Conservation (phyloP, 352 stramenopile species). For the Thalassiosira livingstoniorum region DNA sequence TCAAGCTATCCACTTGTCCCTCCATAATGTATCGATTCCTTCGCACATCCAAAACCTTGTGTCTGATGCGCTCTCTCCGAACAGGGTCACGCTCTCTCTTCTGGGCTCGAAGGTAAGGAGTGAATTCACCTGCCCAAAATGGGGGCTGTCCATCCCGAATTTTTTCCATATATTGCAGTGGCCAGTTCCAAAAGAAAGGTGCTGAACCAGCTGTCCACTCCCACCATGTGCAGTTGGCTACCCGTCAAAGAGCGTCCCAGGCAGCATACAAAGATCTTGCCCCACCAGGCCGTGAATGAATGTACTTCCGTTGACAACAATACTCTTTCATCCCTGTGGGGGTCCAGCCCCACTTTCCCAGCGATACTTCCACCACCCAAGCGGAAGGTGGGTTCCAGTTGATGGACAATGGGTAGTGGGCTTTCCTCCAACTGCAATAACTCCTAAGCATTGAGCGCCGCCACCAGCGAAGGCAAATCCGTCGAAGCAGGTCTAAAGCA, state of each 20-base stretch:
- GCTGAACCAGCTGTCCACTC: background rate
- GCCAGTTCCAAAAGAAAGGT: background rate
- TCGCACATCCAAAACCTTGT: background rate
- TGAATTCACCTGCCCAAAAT: background rate
- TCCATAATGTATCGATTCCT: conserved; percentile 3
- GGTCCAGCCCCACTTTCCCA: background rate
- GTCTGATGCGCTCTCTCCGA: background rate
- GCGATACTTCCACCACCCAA: background rate
- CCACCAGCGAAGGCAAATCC: background rate
- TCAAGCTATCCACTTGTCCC: conserved; percentile 4
- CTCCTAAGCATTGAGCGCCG: background rate
- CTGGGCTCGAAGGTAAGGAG: background rate
- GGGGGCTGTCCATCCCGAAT: background rate
- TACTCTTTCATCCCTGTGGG: background rate
- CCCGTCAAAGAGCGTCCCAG: background rate
- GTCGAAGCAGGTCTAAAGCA: background rate
- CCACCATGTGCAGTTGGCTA: background rate
- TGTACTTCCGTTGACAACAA: background rate
- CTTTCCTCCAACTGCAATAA: background rate
- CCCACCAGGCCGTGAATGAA: background rate
- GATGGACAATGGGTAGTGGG: background rate
- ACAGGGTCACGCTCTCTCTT: background rate
- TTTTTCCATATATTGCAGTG: background rate
- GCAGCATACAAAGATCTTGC: too few relatives aligned
- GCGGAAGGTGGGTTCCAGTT: background rate